A percentile compares a stretch with the other conserved stretches of the same genome.
Evolutionary conservation across 2,329 filamentous ascomycete species (phyloP).

Genomic region (Penicillium sp.): DNA sequence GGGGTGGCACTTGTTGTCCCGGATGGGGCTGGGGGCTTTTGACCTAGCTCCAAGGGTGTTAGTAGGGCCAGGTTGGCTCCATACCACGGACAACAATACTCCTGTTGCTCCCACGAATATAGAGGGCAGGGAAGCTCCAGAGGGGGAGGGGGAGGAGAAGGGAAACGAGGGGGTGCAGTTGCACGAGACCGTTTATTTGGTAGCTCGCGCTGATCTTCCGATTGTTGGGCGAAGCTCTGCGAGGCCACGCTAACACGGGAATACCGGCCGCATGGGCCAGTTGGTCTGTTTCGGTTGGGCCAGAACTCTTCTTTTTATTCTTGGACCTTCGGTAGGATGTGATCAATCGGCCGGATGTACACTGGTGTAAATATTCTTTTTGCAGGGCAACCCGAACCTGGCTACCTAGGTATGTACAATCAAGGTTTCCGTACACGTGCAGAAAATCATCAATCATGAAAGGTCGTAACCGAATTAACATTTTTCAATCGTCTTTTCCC

Average conservation of each 20-base stretch:
- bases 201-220: constrained; percentile 12
- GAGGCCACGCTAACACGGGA: constrained; percentile 4
- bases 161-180: background rate
- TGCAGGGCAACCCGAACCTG: background rate
- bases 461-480: background rate
- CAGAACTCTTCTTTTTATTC: background rate
- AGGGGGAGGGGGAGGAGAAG: background rate
- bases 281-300: background rate
- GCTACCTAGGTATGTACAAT: background rate
- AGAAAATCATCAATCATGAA: background rate
- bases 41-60: background rate
- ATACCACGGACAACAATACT: background rate
- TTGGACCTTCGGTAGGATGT: background rate
- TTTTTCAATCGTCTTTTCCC: background rate
- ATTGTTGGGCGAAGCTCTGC: constrained; percentile 1
- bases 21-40: constrained; percentile 5
- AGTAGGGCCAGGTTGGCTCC: background rate
- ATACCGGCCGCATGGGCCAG: constrained; percentile 2
- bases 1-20: constrained; percentile 5
- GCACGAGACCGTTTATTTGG: background rate
- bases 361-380: background rate
- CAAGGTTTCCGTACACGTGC: background rate
- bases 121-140: background rate
- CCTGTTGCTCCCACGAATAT: too few relatives aligned
- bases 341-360: background rate